A percentile compares a stretch with the other conserved stretches of the same genome.
phyloP scores from a whole-genome alignment of 2,329 filamentous ascomycete genomes.

The Neurospora sp. region DNA sequence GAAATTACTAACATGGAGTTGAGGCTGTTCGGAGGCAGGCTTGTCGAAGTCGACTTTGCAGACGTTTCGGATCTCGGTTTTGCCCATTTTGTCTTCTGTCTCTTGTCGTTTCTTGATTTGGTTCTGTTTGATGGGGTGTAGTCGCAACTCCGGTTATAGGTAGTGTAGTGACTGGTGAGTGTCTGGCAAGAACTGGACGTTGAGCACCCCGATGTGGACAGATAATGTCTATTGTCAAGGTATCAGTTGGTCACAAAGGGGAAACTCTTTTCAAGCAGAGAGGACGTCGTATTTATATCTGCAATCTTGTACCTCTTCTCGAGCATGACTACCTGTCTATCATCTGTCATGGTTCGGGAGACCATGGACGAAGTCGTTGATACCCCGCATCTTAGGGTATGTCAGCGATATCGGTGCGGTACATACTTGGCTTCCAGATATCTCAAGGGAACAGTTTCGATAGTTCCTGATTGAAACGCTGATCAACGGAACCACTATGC shows the following conservation, averaged over 20 bases:
- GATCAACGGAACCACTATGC: background rate
- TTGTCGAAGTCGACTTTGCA: slow-evolving; percentile 65
- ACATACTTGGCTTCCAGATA: background rate
- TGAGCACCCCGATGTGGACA: background rate
- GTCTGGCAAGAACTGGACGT: background rate
- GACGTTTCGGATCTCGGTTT: slow-evolving; percentile 53
- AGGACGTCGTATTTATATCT: background rate
- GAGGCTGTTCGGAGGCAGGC: slow-evolving; percentile 58
- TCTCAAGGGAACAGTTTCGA: background rate
- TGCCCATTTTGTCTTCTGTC: slow-evolving; percentile 23
- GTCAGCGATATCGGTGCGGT: background rate
- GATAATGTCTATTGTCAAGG: background rate
- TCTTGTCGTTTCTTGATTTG: background rate
- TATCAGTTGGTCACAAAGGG: background rate
- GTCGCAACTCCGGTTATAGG: background rate
- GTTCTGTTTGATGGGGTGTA: background rate
- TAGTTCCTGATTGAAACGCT: background rate
- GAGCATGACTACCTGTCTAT: background rate
- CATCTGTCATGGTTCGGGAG: background rate
- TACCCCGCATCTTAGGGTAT: background rate
- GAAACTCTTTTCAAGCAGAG: background rate
- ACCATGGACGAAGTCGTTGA: background rate
- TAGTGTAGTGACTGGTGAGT: background rate
- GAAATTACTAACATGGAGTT: slow-evolving; percentile 56
- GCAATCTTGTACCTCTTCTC: background rate